Percentiles rank a stretch among this genome's conserved stretches.
These are phyloP conservation scores for Albugo candida DNA, from an alignment of 352 stramenopile genomes.

Conservation along the genomic window DNA sequence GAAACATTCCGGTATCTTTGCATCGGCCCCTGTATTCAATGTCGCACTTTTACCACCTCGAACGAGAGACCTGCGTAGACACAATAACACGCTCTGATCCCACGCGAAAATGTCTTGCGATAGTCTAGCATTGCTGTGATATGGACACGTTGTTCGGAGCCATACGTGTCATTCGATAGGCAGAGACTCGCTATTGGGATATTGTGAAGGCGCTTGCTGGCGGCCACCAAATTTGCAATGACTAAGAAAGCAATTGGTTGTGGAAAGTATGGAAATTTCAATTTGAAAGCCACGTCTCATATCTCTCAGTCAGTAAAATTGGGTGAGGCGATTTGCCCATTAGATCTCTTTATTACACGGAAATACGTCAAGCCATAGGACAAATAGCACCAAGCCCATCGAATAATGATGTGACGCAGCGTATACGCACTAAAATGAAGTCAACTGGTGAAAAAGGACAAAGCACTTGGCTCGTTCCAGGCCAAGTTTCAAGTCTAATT, in stretches of 20 bases:
- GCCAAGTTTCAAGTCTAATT: no score
- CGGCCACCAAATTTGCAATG: background rate
- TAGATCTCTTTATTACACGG: no score
- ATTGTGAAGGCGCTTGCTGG: background rate
- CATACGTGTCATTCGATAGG: slow-evolving; percentile 1
- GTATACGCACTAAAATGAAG: no score
- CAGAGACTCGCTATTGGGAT: background rate
- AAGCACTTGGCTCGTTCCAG: no score
- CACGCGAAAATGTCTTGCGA: slow-evolving; percentile 51
- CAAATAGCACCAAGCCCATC: no score
- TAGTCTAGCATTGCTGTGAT: slow-evolving; percentile 18
- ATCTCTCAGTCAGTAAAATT: no score
- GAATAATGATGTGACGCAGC: no score
- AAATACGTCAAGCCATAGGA: no score
- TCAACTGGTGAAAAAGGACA: no score
- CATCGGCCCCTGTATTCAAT: slow-evolving; percentile 51
- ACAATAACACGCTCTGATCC: slow-evolving; percentile 58
- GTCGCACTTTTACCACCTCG: slow-evolving; percentile 70
- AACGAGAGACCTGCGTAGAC: slow-evolving; percentile 73
- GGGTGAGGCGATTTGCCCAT: no score
- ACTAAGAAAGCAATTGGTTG: background rate
- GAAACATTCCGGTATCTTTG: slow-evolving; percentile 39
- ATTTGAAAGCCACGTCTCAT: no score
- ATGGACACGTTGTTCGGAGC: background rate
- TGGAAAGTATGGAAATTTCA: no score